A percentile compares a stretch with the other conserved stretches of the same genome.
These are phyloP conservation scores for Microcos paniculata DNA, from an alignment of 345 rosid genomes.

Conservation along the genomic window DNA sequence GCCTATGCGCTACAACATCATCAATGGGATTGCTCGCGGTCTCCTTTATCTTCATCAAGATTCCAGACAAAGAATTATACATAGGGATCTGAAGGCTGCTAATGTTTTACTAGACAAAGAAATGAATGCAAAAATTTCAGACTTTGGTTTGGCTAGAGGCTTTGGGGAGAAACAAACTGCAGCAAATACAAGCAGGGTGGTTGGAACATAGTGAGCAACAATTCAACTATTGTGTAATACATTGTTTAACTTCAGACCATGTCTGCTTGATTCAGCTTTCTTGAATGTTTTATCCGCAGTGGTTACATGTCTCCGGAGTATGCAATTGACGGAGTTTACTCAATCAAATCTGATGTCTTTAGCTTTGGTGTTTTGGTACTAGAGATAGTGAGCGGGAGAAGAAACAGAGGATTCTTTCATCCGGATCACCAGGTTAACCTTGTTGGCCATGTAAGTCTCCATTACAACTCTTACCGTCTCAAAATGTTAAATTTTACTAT, in stretches of 20 bases:
- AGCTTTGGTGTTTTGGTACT: conserved; percentile 50
- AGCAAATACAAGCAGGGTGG: conserved; percentile 43
- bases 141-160: conserved; percentile 42
- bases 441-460: conserved; percentile 36
- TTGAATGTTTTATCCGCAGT: conserved; percentile 16
- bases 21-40: conserved; percentile 35
- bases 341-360: conserved; percentile 45
- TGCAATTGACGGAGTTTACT: conserved; percentile 46
- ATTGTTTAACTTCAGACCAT: neutral
- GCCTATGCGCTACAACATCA: conserved; percentile 29
- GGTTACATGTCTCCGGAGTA: conserved; percentile 64
- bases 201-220: conserved; percentile 52
- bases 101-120: conserved; percentile 41
- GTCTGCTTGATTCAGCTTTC: neutral
- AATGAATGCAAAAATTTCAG: conserved; percentile 49
- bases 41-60: conserved; percentile 43
- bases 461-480: neutral
- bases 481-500: neutral
- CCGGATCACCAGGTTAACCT: conserved; percentile 34
- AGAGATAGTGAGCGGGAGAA: conserved; percentile 42
- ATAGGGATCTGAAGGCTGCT: conserved; percentile 44
- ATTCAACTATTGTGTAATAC: neutral
- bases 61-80: conserved; percentile 34
- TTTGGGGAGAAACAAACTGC: conserved; percentile 36
- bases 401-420: conserved; percentile 39